Conservation (phyloP, 1,284 basidiomycete species). For the Wolfiporia cocos region DNA sequence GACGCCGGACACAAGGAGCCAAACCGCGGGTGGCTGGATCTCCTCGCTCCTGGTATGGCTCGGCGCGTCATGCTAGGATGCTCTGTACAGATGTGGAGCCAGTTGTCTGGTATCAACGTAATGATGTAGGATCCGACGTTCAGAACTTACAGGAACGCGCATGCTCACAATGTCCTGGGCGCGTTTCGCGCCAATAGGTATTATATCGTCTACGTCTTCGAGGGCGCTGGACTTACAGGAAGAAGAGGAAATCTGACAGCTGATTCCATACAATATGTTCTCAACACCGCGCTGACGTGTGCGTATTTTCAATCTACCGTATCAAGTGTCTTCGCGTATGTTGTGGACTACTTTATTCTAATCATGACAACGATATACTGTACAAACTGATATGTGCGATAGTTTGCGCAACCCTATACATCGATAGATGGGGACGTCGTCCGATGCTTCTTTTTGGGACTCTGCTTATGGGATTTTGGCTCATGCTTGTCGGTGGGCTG, state of each 20-base stretch:
- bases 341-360: too few species aligned
- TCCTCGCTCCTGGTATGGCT: slow-evolving; percentile 44
- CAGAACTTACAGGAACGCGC: neutral
- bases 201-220: slow-evolving; percentile 74
- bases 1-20: slow-evolving; percentile 64
- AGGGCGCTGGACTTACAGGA: slow-evolving; percentile 70
- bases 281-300: slow-evolving; percentile 61
- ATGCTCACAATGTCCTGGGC: neutral
- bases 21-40: slow-evolving; percentile 64
- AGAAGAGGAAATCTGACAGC: slow-evolving; percentile 68
- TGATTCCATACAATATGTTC: slow-evolving; percentile 74
- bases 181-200: slow-evolving; percentile 34
- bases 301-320: neutral
- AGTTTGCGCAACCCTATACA: slow-evolving; percentile 71
- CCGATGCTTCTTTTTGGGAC: slow-evolving; percentile 67
- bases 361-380: too few species aligned
- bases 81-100: slow-evolving; percentile 42
- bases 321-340: neutral
- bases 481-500: slow-evolving; percentile 72
- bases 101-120: slow-evolving; percentile 40
- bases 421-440: slow-evolving; percentile 76
- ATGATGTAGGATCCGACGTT: too few species aligned
- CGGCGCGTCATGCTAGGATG: slow-evolving; percentile 38
- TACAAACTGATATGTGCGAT: too few species aligned
- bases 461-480: slow-evolving; percentile 66